phyloP scores from a whole-genome alignment of 202 grass and related monocot genomes.

The Schoenoplectus tabernaemontani region DNA sequence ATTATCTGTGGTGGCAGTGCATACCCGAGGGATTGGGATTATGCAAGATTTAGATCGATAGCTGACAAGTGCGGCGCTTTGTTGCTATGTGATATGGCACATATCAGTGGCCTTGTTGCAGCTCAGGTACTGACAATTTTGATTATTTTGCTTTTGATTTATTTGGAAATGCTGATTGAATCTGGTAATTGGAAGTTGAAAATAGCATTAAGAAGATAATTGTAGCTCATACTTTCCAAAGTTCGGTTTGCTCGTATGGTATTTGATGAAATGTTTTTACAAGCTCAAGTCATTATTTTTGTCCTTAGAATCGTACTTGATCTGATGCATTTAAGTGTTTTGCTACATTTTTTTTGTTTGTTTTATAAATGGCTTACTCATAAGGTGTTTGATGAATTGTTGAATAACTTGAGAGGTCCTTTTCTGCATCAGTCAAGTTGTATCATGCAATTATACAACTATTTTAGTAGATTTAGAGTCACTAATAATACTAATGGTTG shows the following conservation, averaged over 20 bases:
- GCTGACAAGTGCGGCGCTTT: constrained; percentile 91
- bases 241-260: neutral
- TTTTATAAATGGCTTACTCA: neutral
- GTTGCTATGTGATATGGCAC: constrained; percentile 97
- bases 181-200: neutral
- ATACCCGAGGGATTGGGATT: constrained; percentile 98
- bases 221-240: neutral
- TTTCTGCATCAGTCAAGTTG: neutral
- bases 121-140: constrained; percentile 48
- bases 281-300: neutral
- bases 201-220: neutral
- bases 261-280: constrained; percentile 2
- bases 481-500: neutral
- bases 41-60: constrained; percentile 67
- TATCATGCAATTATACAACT: neutral
- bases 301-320: neutral
- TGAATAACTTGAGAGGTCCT: neutral
- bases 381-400: constrained; percentile 19
- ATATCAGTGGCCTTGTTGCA: constrained; percentile 92
- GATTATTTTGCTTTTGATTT: neutral
- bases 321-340: neutral
- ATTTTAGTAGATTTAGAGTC: neutral
- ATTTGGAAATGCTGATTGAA: constrained; percentile 2
- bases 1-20: constrained; percentile 97
- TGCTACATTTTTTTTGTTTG: neutral